These are phyloP conservation scores for Ophiocordyceps polyrhachis-furcata DNA, from an alignment of 2,329 filamentous ascomycete genomes.

Conservation along the genomic window DNA sequence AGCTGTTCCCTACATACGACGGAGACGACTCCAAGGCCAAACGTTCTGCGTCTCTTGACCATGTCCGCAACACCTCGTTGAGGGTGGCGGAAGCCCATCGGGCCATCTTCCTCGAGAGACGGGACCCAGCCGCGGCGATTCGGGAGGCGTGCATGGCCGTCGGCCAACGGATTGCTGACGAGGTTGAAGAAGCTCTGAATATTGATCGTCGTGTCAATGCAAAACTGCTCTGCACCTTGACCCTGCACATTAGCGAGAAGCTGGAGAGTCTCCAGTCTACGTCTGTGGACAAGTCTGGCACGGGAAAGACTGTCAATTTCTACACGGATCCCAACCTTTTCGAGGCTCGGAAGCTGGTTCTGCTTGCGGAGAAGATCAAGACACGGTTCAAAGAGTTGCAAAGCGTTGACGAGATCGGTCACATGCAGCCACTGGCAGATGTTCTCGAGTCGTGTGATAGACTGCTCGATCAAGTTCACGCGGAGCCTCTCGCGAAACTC, in stretches of 20 bases:
- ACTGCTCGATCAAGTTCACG: slow-evolving; percentile 55
- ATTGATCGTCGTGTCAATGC: slow-evolving; percentile 23
- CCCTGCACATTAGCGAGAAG: slow-evolving; percentile 47
- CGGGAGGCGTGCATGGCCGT: slow-evolving; percentile 23
- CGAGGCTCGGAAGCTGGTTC: slow-evolving; percentile 58
- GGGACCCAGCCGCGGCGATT: slow-evolving; percentile 23
- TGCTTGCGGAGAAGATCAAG: slow-evolving; percentile 49
- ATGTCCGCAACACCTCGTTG: slow-evolving; percentile 37
- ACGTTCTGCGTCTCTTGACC: slow-evolving; percentile 14
- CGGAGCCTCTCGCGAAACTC: slow-evolving; percentile 71
- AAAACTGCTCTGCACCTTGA: slow-evolving; percentile 43
- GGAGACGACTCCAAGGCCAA: slow-evolving; percentile 20
- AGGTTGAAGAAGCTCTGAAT: slow-evolving; percentile 10
- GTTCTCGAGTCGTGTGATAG: slow-evolving; percentile 58
- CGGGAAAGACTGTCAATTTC: slow-evolving; percentile 53
- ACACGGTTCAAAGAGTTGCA: slow-evolving; percentile 55
- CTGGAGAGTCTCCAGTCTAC: slow-evolving; percentile 22
- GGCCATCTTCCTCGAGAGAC: slow-evolving; percentile 27
- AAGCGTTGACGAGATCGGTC: slow-evolving; percentile 42
- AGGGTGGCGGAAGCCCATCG: slow-evolving; percentile 42
- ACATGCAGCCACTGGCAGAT: slow-evolving; percentile 62
- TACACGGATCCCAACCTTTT: slow-evolving; percentile 64
- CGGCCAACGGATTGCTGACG: slow-evolving; percentile 17
- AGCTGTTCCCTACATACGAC: slow-evolving; percentile 64
- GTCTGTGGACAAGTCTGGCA: slow-evolving; percentile 29